Conservation (phyloP, 31 red algal genomes). For the Odonthalia washingtoniensis region DNA sequence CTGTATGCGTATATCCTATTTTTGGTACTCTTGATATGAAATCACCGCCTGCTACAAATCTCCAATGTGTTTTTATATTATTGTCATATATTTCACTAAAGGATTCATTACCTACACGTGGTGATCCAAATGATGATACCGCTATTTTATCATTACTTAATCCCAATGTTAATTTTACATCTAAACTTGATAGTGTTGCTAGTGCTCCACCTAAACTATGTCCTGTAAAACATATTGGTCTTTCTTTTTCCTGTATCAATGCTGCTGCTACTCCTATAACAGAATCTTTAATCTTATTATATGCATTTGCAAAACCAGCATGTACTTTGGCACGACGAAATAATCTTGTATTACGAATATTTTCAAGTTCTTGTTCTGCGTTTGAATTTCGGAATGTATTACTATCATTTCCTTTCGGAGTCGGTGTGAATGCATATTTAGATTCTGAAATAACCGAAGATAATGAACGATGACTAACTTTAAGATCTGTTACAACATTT, state of each 20-base stretch:
- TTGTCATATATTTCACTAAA: conserved; percentile 82
- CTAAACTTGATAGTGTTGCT: conserved; percentile 78
- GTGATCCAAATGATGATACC: conserved; percentile 81
- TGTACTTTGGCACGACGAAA: conserved; percentile 74
- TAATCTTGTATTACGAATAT: too few species aligned
- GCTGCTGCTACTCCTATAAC: conserved; percentile 25
- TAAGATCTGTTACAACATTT: conserved; percentile 78
- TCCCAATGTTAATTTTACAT: conserved; percentile 49
- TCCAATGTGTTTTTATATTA: conserved; percentile 70
- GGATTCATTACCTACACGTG: conserved; percentile 81
- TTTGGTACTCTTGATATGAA: conserved; percentile 85
- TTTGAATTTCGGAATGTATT: too few species aligned
- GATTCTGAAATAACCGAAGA: conserved; percentile 48
- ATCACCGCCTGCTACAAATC: too few species aligned
- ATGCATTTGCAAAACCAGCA: conserved; percentile 85
- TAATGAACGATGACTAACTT: conserved; percentile 61
- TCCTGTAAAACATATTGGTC: conserved; percentile 78
- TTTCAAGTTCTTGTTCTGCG: too few species aligned
- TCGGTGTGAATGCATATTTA: too few species aligned
- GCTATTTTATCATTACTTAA: conserved; percentile 49
- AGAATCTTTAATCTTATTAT: conserved; percentile 56
- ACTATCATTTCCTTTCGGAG: too few species aligned
- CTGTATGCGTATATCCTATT: conserved; percentile 80
- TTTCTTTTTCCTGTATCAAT: conserved; percentile 55
- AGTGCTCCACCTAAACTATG: conserved; percentile 93